Percentiles rank a stretch among this genome's conserved stretches.
Conservation (phyloP, 352 stramenopile genomes). For the Elongisporangium prolatum region DNA sequence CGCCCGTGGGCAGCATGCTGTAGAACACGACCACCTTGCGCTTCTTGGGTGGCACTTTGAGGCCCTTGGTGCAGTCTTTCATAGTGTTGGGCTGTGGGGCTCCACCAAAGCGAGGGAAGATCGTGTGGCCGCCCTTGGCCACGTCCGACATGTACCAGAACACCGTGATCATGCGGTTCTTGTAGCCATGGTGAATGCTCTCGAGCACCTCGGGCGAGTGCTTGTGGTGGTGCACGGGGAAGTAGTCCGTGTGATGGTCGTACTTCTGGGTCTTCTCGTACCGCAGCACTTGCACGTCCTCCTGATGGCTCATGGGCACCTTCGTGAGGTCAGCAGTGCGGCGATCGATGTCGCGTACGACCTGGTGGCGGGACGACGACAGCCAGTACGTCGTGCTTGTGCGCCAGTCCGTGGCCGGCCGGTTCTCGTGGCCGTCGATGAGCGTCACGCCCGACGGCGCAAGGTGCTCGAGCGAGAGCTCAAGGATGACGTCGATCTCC, state of each 20-base stretch:
- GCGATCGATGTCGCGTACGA: conserved; percentile 54
- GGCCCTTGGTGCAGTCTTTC: conserved; percentile 54
- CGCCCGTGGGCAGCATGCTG: conserved; percentile 68
- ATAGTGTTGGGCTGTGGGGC: conserved; percentile 34
- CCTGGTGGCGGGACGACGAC: conserved; percentile 31
- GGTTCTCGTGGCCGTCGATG: conserved; percentile 60
- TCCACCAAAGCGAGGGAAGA: conserved; percentile 57
- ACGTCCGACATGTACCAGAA: conserved; percentile 88
- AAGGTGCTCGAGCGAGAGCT: conserved; percentile 61
- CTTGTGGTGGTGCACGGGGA: conserved; percentile 29
- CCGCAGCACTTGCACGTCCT: conserved; percentile 64
- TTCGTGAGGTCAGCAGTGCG: conserved; percentile 59
- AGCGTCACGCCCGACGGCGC: conserved; percentile 54
- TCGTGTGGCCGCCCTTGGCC: conserved; percentile 59
- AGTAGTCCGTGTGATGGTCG: conserved; percentile 73
- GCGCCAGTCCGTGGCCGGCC: conserved; percentile 60
- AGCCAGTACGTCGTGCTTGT: conserved; percentile 79
- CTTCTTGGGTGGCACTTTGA: conserved; percentile 63
- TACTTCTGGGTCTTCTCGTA: conserved; percentile 76
- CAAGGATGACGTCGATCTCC: conserved; percentile 70
- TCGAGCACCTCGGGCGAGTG: conserved; percentile 39
- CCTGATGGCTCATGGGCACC: conserved; percentile 51
- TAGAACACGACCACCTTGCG: conserved; percentile 81
- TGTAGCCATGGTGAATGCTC: conserved; percentile 58
- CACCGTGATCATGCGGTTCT: conserved; percentile 84